phyloP scores from a whole-genome alignment of 1,284 basidiomycete species.

The Sanghuangporus baumii region DNA sequence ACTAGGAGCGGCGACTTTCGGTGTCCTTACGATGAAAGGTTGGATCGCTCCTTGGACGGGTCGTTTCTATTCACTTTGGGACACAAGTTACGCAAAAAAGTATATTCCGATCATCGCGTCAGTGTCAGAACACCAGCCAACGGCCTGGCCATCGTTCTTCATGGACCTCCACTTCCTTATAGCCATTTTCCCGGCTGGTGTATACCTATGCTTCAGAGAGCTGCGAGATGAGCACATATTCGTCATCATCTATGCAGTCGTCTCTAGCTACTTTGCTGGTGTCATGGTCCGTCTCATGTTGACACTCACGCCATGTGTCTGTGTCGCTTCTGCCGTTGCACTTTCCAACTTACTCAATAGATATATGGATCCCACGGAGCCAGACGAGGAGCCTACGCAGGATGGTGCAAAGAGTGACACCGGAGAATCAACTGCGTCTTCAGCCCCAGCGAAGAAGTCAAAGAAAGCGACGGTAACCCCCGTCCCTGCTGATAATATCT shows the following conservation, averaged over 20 bases:
- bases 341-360: conserved; percentile 86
- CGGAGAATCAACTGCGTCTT: conserved; percentile 26
- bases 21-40: conserved; percentile 85
- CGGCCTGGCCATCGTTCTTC: conserved; percentile 99
- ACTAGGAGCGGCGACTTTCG: conserved; percentile 70
- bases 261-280: conserved; percentile 97
- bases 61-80: conserved; percentile 99
- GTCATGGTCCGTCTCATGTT: conserved; percentile 99
- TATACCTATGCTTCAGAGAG: conserved; percentile 90
- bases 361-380: conserved; percentile 75
- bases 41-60: conserved; percentile 99
- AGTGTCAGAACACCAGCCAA: conserved; percentile 99
- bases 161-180: conserved; percentile 98
- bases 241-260: conserved; percentile 96
- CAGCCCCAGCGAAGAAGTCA: conserved; percentile 46
- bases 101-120: conserved; percentile 99
- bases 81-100: conserved; percentile 98
- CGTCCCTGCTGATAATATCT: conserved; percentile 23
- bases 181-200: conserved; percentile 96
- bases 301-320: conserved; percentile 88
- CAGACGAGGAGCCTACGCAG: conserved; percentile 38
- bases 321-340: conserved; percentile 88
- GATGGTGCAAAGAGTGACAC: conserved; percentile 26
- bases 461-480: conserved; percentile 47
- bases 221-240: conserved; percentile 97